Conservation (phyloP, 768 basidiomycete genomes). For the Rhizopogon roseolus region DNA sequence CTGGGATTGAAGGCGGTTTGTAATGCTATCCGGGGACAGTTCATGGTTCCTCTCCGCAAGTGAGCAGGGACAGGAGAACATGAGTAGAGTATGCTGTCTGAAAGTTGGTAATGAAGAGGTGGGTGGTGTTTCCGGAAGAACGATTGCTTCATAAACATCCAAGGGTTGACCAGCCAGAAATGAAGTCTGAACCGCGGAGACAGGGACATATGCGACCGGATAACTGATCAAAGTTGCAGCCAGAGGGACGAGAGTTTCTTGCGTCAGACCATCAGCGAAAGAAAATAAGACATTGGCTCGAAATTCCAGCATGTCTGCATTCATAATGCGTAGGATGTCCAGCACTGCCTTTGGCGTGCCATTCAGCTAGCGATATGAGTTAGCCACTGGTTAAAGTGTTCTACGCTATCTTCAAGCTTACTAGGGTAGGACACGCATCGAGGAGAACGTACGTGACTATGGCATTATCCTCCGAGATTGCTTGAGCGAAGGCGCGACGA, state of each 20-base stretch:
- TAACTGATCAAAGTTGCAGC: constrained; percentile 61
- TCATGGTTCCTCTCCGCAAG: constrained; percentile 10
- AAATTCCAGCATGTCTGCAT: constrained; percentile 1
- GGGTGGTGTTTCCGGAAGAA: background rate
- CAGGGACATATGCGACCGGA: constrained; percentile 50
- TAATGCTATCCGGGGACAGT: constrained; percentile 18
- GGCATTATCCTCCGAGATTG: constrained; percentile 4
- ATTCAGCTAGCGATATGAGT: constrained; percentile 5
- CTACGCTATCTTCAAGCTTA: constrained; percentile 6
- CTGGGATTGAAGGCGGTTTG: constrained; percentile 25
- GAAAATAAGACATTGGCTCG: constrained; percentile 17
- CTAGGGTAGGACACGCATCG: constrained; percentile 12
- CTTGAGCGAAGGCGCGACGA: constrained; percentile 7
- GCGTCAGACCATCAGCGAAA: constrained; percentile 22
- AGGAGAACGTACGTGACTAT: constrained; percentile 16
- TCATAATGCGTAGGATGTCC: constrained; percentile 10
- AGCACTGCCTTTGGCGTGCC: constrained; percentile 9
- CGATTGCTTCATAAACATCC: constrained; percentile 41
- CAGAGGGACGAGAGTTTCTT: constrained; percentile 39
- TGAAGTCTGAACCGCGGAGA: constrained; percentile 26
- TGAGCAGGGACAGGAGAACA: constrained; percentile 53
- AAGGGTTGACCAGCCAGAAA: constrained; percentile 45
- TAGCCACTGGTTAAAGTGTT: background rate
- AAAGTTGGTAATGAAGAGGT: background rate
- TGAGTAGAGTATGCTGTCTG: constrained; percentile 37